These are phyloP conservation scores for Leccinum incarnatum DNA, from an alignment of 768 basidiomycete genomes.

Conservation along the genomic window DNA sequence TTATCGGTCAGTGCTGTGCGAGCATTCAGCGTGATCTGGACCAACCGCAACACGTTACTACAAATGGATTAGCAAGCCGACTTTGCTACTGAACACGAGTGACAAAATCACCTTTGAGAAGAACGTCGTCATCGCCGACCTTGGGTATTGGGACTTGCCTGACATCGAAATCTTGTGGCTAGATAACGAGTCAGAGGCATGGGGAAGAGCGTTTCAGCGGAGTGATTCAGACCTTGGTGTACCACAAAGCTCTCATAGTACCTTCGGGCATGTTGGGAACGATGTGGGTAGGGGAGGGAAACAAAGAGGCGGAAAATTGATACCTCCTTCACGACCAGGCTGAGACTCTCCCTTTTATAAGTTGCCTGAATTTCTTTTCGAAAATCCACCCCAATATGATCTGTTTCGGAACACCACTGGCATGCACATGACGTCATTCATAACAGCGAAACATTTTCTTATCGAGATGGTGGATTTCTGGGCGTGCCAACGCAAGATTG, in stretches of 20 bases:
- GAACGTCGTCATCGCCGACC: conserved; percentile 65
- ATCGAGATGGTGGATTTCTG: not conserved
- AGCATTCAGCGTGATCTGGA: not conserved
- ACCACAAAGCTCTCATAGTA: conserved; percentile 76
- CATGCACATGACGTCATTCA: conserved; percentile 28
- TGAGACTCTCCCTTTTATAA: conserved; percentile 20
- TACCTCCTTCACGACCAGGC: not conserved
- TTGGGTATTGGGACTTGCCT: conserved; percentile 65
- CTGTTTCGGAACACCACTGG: conserved; percentile 19
- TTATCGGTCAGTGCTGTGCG: not conserved
- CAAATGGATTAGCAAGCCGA: conserved; percentile 1
- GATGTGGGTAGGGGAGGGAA: not conserved
- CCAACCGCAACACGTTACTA: conserved; percentile 46
- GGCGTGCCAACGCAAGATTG: not conserved
- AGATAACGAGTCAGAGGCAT: conserved; percentile 17
- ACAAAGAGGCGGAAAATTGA: conserved; percentile 5
- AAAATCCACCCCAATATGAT: conserved; percentile 2
- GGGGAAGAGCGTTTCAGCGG: conserved; percentile 1
- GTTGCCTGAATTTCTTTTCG: conserved; percentile 3
- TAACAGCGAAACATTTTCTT: not conserved
- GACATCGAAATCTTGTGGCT: conserved; percentile 68
- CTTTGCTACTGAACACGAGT: not conserved
- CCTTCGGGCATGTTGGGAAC: conserved; percentile 47
- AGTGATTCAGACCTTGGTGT: conserved; percentile 49
- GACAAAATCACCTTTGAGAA: conserved; percentile 58